Evolutionary conservation across 1,139 yeast species (phyloP), one percentile per base, ranked within the genome.

Genomic region (Pichia sp.): DNA sequence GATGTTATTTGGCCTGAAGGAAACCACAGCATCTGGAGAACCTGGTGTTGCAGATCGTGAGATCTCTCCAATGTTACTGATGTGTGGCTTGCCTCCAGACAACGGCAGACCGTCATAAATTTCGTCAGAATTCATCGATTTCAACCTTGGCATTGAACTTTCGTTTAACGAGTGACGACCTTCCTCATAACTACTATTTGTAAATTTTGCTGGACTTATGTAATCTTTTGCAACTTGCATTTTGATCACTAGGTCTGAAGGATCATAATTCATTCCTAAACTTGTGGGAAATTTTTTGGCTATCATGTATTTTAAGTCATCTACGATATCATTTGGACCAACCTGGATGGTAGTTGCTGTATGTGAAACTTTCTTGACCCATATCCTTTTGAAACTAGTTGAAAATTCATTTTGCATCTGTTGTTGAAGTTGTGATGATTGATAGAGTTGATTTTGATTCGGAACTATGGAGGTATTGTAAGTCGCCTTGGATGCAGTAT

Each of bases 291-390:
- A 85, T 53, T 80, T 81, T 42, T 63, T 65, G 38, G 77, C 58
- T 0, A 84, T 69, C 42, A 74, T 67, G 20, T 69, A 63, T 54
- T 84, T 85, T 52, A 85, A 65, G 56, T 85, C 95, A 56, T 85
- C 95, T 5, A 84, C 71, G 2, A 84, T 66, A 50, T 80, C 85
- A 22, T 59, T 54, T 20, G 72, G 72, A 22, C 64, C 63, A 2
- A 81, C 78, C 41, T 66, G 56, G 4, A 84, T 63, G 1, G 93
- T 77, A 0, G 95, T 84, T 5, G 94, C 83, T 1, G 74, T 70
- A 4, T 80, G 76, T 28, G 68, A 67, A 0, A 70, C 67, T 36
- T 76, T 64, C 44, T 66, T 71, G 9, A 84, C 78, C 94, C 94
- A 84, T 0, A 83, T 71, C 42, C 93, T 66, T 62, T 52, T 41